phyloP scores from a whole-genome alignment of 352 stramenopile genomes.

The Pythium scleroteichum region DNA sequence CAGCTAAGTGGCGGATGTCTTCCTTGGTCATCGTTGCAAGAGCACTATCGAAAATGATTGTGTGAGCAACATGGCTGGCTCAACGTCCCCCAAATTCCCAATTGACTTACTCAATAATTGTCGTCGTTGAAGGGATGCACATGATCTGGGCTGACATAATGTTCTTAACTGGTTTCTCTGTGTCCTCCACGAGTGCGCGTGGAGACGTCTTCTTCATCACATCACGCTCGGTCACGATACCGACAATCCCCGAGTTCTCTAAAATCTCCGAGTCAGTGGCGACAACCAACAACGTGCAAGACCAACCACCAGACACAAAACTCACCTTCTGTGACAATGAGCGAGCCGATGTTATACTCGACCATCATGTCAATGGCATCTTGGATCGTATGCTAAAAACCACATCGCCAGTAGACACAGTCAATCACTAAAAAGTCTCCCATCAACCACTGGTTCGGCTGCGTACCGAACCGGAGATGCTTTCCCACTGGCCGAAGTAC shows the following conservation, averaged over 20 bases:
- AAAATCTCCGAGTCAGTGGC: background rate
- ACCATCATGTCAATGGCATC: constrained; percentile 78
- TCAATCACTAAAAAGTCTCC: no score
- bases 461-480: constrained; percentile 58
- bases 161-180: constrained; percentile 62
- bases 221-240: constrained; percentile 84
- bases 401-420: background rate
- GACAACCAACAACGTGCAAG: background rate
- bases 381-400: constrained; percentile 69
- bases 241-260: constrained; percentile 69
- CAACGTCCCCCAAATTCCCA: no score
- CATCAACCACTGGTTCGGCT: background rate
- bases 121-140: constrained; percentile 79
- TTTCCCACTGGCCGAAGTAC: constrained; percentile 79
- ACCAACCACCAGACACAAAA: background rate
- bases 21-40: constrained; percentile 88
- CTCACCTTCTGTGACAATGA: constrained; percentile 78
- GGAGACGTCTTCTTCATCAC: constrained; percentile 77
- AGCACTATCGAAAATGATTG: constrained; percentile 51
- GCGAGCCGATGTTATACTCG: constrained; percentile 74
- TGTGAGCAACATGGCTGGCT: no score
- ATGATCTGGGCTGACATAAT: constrained; percentile 88
- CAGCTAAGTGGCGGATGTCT: constrained; percentile 80
- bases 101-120: constrained; percentile 51
- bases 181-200: constrained; percentile 41